phyloP scores from a whole-genome alignment of 2,329 filamentous ascomycete genomes.

The Ophiosphaerella korrae region DNA sequence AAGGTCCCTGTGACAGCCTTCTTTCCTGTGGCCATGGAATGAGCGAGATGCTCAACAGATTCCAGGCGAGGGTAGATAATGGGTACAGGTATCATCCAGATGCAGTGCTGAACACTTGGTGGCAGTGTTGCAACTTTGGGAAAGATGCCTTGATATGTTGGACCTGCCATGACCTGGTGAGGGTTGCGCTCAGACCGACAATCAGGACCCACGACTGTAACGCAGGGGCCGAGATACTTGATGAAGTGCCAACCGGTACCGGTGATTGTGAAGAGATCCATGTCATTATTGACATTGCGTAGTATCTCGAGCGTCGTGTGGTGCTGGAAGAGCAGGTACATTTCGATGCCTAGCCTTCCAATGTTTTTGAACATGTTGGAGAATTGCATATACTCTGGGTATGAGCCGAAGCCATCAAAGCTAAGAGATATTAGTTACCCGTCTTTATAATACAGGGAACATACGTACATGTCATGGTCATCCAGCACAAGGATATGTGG shows the following conservation, averaged over 20 bases:
- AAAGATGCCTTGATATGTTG: slow-evolving; percentile 96
- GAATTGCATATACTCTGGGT: slow-evolving; percentile 97
- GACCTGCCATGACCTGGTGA: slow-evolving; percentile 89
- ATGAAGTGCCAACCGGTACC: slow-evolving; percentile 99
- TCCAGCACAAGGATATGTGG: slow-evolving; percentile 92
- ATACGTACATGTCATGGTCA: slow-evolving; percentile 93
- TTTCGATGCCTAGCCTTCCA: slow-evolving; percentile 90
- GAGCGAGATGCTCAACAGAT: slow-evolving; percentile 86
- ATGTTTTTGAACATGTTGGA: slow-evolving; percentile 99
- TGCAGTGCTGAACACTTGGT: slow-evolving; percentile 91
- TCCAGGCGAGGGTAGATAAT: slow-evolving; percentile 90
- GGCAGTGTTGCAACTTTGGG: slow-evolving; percentile 91
- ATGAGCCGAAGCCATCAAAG: slow-evolving; percentile 96
- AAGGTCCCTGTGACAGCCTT: slow-evolving; percentile 96
- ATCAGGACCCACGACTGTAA: slow-evolving; percentile 88
- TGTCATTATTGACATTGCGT: slow-evolving; percentile 83
- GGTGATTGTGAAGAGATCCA: slow-evolving; percentile 93
- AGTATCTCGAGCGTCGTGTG: slow-evolving; percentile 95
- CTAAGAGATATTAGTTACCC: slow-evolving; percentile 52
- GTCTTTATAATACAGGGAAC: too few relatives aligned
- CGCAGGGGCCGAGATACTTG: slow-evolving; percentile 90
- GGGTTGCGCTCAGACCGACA: slow-evolving; percentile 90
- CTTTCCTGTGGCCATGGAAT: slow-evolving; percentile 92
- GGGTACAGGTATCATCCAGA: slow-evolving; percentile 94
- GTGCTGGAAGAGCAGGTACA: slow-evolving; percentile 98